Conservation (phyloP, 805 yeast species). For the Geotrichum ghanense region DNA sequence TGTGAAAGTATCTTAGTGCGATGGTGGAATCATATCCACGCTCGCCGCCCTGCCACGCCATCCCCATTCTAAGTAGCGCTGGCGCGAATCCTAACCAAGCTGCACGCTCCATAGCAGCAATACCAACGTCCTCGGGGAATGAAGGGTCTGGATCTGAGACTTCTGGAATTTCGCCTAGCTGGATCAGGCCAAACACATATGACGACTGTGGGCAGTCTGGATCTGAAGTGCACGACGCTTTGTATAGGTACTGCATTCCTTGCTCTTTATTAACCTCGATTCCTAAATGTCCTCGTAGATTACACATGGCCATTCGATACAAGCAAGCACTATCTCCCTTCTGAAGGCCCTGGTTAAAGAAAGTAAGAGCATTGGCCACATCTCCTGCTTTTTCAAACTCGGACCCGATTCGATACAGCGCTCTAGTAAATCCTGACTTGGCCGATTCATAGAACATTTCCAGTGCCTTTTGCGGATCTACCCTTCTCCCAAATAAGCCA, state of each 20-base stretch:
- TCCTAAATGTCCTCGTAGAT: slow-evolving; percentile 23
- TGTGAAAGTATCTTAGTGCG: slow-evolving; percentile 25
- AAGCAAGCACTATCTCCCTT: slow-evolving; percentile 28
- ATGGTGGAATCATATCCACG: slow-evolving; percentile 22
- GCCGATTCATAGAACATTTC: slow-evolving; percentile 23
- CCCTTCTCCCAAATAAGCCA: slow-evolving; percentile 19
- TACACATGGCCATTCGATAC: slow-evolving; percentile 27
- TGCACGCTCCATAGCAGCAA: slow-evolving; percentile 21
- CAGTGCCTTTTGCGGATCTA: slow-evolving; percentile 15
- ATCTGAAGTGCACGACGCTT: slow-evolving; percentile 23
- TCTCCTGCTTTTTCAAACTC: slow-evolving; percentile 25
- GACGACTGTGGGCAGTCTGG: slow-evolving; percentile 30
- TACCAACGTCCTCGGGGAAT: slow-evolving; percentile 4
- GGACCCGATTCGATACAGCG: slow-evolving; percentile 27
- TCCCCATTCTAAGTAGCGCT: slow-evolving; percentile 27
- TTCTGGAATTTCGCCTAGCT: slow-evolving; percentile 24
- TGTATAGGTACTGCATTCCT: slow-evolving; percentile 19
- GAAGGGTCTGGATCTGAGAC: slow-evolving; percentile 6
- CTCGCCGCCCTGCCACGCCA: slow-evolving; percentile 25
- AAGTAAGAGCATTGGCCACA: slow-evolving; percentile 20
- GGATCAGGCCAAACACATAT: slow-evolving; percentile 26
- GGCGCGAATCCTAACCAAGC: slow-evolving; percentile 29
- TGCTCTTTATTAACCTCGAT: slow-evolving; percentile 15
- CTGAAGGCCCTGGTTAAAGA: slow-evolving; percentile 26
- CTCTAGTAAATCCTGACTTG: slow-evolving; percentile 22